Evolutionary conservation across 805 yeast species (phyloP), one percentile per base, ranked within the genome.

Genomic region (Yarrowia hollandica): DNA sequence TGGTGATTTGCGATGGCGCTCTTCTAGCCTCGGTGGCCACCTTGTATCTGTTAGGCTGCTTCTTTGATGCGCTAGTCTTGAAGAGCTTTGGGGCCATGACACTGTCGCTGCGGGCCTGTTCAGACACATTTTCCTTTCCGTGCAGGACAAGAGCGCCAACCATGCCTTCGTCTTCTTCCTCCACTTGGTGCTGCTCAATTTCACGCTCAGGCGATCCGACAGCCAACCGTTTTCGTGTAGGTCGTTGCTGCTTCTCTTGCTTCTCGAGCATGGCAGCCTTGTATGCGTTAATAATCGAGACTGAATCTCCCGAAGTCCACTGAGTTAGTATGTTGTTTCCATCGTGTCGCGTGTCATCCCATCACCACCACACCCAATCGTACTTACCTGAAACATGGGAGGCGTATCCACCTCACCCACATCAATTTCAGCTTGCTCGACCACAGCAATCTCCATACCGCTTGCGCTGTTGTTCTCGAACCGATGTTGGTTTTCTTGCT

Each of bases 281-380:
- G 58, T 52, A 52, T 25, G 58, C 44, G n/a, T 25, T 14, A 15
- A 35, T 52, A 26, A 52, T 37, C 5, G 44, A 52, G 3, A 25
- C 42, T 3, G 58, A 11, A 22, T 52, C 44, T 18, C 56, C 56
- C 10, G 26, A 31, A 12, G 37, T 35, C 56, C 44, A 52, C 44
- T 52, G 37, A 9, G 38, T 42, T 42, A 42, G 46, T 39, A 39
- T 15, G 9, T 5, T 12, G 25, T 19, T 12, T 1, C 14, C 8
- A 11, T 9, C 11, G 10, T 18, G 10, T 16, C 38, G 38, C 38
- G 22, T 5, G n/a, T 25, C 28, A 25, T 25, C 28, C 28, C 28
- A 25, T 25, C 28, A 25, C 6, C 10, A 6, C 28, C 28, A 25
- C 28, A 6, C 21, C 12, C 25, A 19, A 7, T 14, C 7, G 6